phyloP scores from a whole-genome alignment of 495 filamentous ascomycete species.

The Neurospora sp. region DNA sequence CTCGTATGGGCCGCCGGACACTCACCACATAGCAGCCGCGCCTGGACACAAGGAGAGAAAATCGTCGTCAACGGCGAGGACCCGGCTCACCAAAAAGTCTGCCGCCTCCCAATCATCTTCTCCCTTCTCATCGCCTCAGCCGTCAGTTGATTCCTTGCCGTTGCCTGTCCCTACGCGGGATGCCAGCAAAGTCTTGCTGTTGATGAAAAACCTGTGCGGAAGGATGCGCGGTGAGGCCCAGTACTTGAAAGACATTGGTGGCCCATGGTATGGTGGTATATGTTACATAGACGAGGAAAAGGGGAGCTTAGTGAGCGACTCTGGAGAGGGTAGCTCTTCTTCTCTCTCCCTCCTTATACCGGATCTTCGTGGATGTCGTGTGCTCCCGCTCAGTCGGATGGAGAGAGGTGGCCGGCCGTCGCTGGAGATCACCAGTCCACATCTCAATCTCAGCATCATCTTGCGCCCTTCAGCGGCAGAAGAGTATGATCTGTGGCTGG shows the following conservation, averaged over 20 bases:
- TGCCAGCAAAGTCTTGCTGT: conserved; percentile 50
- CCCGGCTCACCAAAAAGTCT: conserved; percentile 37
- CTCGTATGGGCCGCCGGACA: conserved; percentile 27
- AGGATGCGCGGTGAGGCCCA: conserved; percentile 61
- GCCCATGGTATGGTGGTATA: conserved; percentile 49
- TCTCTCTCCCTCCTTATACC: conserved; percentile 50
- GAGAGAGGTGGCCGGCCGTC: conserved; percentile 41
- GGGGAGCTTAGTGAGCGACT: conserved; percentile 54
- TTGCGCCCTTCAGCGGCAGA: conserved; percentile 62
- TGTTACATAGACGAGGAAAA: conserved; percentile 59
- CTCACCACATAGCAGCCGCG: conserved; percentile 6
- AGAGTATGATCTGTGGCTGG: conserved; percentile 85
- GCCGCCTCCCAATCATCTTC: conserved; percentile 38
- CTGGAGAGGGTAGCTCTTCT: conserved; percentile 33
- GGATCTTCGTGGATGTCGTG: conserved; percentile 79
- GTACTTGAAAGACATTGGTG: conserved; percentile 45
- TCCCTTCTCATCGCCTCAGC: conserved; percentile 33
- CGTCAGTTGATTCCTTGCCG: conserved; percentile 43
- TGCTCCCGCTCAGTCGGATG: conserved; percentile 43
- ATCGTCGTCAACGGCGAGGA: conserved; percentile 19
- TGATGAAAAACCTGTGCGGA: conserved; percentile 61
- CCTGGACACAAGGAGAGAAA: conserved; percentile 35
- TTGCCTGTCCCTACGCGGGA: conserved; percentile 49
- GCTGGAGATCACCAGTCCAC: conserved; percentile 66
- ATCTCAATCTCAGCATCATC: conserved; percentile 58